Evolutionary conservation across 2,329 filamentous ascomycete genomes (phyloP).

Genomic region (Penicillium sp.): DNA sequence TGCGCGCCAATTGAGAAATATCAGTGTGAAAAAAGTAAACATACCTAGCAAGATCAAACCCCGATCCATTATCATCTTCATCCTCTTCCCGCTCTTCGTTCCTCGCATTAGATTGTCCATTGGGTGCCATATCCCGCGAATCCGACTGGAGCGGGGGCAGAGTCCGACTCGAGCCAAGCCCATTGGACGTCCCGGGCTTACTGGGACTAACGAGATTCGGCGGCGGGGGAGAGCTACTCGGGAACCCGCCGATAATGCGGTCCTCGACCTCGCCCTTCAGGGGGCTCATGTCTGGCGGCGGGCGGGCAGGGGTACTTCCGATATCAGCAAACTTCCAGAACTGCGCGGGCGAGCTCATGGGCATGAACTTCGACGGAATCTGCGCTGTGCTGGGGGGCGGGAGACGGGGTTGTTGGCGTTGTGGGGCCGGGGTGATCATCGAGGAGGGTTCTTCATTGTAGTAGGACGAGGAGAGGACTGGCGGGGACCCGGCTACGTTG

Average conservation of each 20-base stretch:
- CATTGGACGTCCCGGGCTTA: conserved; percentile 33
- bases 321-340: conserved; percentile 45
- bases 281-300: conserved; percentile 40
- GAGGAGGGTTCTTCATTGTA: conserved; percentile 41
- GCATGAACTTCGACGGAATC: conserved; percentile 45
- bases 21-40: conserved; percentile 9
- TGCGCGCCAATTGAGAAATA: background rate
- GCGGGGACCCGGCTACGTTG: conserved; percentile 36
- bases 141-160: conserved; percentile 29
- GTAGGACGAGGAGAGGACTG: conserved; percentile 42
- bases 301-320: conserved; percentile 38
- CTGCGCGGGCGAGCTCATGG: conserved; percentile 44
- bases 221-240: conserved; percentile 43
- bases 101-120: conserved; percentile 10
- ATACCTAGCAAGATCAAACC: conserved; percentile 43
- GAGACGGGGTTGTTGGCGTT: conserved; percentile 41
- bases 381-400: conserved; percentile 44
- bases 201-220: conserved; percentile 40
- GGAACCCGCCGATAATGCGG: conserved; percentile 31
- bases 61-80: conserved; percentile 33
- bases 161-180: conserved; percentile 24
- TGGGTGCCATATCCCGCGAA: conserved; percentile 17
- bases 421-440: conserved; percentile 43
- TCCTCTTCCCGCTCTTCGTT: conserved; percentile 36
- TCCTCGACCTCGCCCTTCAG: conserved; percentile 37